Percentiles rank a stretch among this genome's conserved stretches.
Conservation (phyloP, 352 stramenopile species). For the Phytophthora gonapodyides region DNA sequence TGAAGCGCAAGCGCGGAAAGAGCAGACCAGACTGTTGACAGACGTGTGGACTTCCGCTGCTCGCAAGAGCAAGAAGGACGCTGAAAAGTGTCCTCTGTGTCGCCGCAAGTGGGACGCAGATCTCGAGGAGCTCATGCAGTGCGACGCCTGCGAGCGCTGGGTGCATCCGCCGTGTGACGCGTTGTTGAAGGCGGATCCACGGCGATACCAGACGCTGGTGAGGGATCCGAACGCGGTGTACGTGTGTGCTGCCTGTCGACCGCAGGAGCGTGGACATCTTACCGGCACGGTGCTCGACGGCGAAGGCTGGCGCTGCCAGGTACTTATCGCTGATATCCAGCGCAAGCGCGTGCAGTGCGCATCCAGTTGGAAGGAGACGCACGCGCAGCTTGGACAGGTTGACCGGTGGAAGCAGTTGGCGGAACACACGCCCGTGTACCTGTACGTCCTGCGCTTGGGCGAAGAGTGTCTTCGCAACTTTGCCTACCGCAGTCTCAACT, state of each 20-base stretch:
- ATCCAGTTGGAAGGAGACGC: conserved; percentile 73
- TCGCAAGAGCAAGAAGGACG: conserved; percentile 58
- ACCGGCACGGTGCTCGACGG: conserved; percentile 20
- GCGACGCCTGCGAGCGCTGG: conserved; percentile 86
- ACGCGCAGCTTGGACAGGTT: conserved; percentile 49
- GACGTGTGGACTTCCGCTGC: conserved; percentile 64
- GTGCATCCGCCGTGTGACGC: conserved; percentile 79
- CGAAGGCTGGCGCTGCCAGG: conserved; percentile 70
- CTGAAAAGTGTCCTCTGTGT: conserved; percentile 83
- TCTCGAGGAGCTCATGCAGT: conserved; percentile 87
- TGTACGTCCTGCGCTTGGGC: conserved; percentile 80
- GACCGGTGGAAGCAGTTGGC: conserved; percentile 78
- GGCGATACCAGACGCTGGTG: conserved; percentile 68
- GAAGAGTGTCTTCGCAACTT: conserved; percentile 86
- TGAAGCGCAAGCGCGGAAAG: conserved; percentile 50
- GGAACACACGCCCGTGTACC: conserved; percentile 76
- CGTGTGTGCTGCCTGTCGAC: conserved; percentile 70
- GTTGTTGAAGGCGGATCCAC: conserved; percentile 59
- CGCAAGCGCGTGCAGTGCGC: conserved; percentile 61
- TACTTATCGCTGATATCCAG: conserved; percentile 77
- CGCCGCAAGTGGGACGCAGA: conserved; percentile 65
- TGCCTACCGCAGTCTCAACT: conserved; percentile 81
- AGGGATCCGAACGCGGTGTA: conserved; percentile 72
- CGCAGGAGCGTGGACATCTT: conserved; percentile 63
- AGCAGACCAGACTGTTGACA: conserved; percentile 57